These are phyloP conservation scores for Teratosphaeria gauchensis DNA, from an alignment of 2,329 filamentous ascomycete genomes.

Conservation along the genomic window DNA sequence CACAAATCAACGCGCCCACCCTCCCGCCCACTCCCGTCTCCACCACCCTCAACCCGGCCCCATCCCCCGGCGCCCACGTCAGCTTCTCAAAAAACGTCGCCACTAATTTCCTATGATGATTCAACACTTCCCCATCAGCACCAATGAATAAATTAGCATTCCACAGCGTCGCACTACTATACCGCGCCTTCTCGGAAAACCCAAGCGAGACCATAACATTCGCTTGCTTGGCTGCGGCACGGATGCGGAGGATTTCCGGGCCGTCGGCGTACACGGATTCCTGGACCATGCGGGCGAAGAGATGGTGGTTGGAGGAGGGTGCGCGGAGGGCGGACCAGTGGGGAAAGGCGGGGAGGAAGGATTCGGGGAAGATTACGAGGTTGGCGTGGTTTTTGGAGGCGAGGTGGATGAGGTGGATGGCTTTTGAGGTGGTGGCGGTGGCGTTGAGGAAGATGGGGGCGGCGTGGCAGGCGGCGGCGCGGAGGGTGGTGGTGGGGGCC, in stretches of 20 bases:
- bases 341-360: conserved; percentile 45
- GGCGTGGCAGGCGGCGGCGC: conserved; percentile 17
- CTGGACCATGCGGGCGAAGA: conserved; percentile 39
- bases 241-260: conserved; percentile 36
- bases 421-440: conserved; percentile 37
- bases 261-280: conserved; percentile 40
- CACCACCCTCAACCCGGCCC: conserved; percentile 38
- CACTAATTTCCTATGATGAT: conserved; percentile 46
- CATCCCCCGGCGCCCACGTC: conserved; percentile 44
- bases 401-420: conserved; percentile 35
- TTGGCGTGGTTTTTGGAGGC: conserved; percentile 37
- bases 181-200: conserved; percentile 38
- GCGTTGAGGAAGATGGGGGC: conserved; percentile 41
- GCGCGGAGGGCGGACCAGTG: conserved; percentile 33
- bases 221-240: conserved; percentile 28
- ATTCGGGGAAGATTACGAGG: conserved; percentile 46
- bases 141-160: conserved; percentile 44
- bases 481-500: not conserved
- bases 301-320: conserved; percentile 41
- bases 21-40: conserved; percentile 33
- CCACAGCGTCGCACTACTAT: conserved; percentile 40
- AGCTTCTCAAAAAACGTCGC: conserved; percentile 50
- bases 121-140: conserved; percentile 34
- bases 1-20: conserved; percentile 45
- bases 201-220: conserved; percentile 40